phyloP scores from a whole-genome alignment of 441 rosid genomes.

The Gossypium schwendimanii region DNA sequence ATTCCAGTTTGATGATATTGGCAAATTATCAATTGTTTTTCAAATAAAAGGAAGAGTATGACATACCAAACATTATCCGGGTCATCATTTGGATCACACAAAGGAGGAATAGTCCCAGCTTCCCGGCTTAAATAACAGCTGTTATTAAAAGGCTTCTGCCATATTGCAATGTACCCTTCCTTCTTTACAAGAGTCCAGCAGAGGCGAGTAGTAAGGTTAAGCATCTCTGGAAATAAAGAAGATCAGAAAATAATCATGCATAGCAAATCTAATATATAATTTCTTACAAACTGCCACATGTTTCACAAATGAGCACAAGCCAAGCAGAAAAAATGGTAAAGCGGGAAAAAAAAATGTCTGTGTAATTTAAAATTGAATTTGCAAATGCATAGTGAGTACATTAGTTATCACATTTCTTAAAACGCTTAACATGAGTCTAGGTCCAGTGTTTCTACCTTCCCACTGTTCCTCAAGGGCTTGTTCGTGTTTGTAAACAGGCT shows the following conservation, averaged over 20 bases:
- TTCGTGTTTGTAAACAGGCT: conserved; percentile 96
- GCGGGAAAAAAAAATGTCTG: background rate
- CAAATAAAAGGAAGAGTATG: background rate
- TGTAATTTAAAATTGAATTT: background rate
- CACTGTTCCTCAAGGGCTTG: conserved; percentile 75
- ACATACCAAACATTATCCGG: conserved; percentile 89
- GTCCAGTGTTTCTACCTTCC: conserved; percentile 52
- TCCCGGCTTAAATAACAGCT: conserved; percentile 77
- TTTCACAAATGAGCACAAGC: background rate
- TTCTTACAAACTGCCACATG: background rate
- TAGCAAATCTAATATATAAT: background rate
- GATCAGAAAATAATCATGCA: conserved; percentile 18
- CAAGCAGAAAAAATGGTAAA: background rate
- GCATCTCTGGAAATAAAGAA: conserved; percentile 60
- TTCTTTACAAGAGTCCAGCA: conserved; percentile 95
- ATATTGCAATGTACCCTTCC: conserved; percentile 93
- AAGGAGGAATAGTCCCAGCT: conserved; percentile 54
- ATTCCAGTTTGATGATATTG: background rate
- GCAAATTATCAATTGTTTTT: background rate
- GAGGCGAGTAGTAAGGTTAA: conserved; percentile 73
- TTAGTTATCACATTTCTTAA: background rate
- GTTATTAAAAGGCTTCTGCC: conserved; percentile 83
- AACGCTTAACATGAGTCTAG: background rate
- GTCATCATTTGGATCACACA: conserved; percentile 73
- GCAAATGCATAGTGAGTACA: background rate